Evolutionary conservation across 805 yeast species (phyloP), one percentile per base, ranked within the genome.

Genomic region (Pichia eremophila): DNA sequence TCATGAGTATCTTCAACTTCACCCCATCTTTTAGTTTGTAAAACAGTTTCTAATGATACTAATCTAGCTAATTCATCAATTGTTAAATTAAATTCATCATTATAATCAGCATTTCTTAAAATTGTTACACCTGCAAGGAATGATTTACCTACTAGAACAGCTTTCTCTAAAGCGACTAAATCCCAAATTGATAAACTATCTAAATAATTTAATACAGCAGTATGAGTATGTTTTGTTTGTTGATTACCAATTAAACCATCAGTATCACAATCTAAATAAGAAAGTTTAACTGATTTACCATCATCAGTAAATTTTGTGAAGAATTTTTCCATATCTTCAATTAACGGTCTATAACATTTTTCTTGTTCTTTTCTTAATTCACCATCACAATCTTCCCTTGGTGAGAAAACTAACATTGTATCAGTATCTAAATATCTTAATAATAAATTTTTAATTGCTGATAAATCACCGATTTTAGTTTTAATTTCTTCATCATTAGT

Each of bases 1-100:
- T 93, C 99, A 62, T 93, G 99, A 3, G 98, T 88, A 60, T 93
- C 99, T 67, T 93, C 98, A 25, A 91, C 98, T 65, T 91, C 97
- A 32, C 99, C 99, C 99, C 99, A 93, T 59, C 81, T 76, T 22
- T 79, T 80, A 35, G 95, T 85, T 67, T 93, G 99, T 65, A 77
- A 78, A 34, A 83, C 79, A 14, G 82, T 81, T 61, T 93, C 99
- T 57, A 93, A 70, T 48, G 84, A 81, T 10, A 89, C 89, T 49
- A 84, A 76, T 57, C 78, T 78, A 2, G 90, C 83, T 38, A 91
- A 73, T 51, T 87, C 85, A 46, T 83, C 89, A 17, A 85, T 66
- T 3, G 78, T 54, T 45, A 75, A 64, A 46, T 68, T 64, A 39
- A 57, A 62, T 3, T 52, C 43, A 39, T 64, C 55, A 3, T 54